A percentile compares a stretch with the other conserved stretches of the same genome.
Evolutionary conservation across 331 rosid genomes (phyloP).

Genomic region (Malus hybrid): DNA sequence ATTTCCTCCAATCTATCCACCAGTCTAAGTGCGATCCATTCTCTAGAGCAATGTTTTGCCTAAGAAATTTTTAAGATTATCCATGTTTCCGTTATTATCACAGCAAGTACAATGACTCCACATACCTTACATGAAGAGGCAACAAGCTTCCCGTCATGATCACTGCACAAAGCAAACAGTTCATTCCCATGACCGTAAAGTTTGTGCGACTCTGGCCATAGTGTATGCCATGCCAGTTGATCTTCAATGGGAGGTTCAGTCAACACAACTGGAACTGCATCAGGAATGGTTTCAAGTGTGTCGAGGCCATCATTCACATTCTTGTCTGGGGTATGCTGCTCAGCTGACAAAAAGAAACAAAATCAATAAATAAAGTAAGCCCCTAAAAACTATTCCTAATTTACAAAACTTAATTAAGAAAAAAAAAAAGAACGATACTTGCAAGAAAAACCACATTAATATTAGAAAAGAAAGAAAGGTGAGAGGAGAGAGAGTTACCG

Average conservation of each 20-base stretch:
- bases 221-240: slow-evolving; percentile 94
- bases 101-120: slow-evolving; percentile 1
- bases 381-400: neutral
- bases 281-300: slow-evolving; percentile 83
- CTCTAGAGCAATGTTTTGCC: neutral
- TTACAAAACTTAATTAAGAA: neutral
- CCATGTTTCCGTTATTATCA: neutral
- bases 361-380: neutral
- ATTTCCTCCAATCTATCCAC: neutral
- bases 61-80: neutral
- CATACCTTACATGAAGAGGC: slow-evolving; percentile 97
- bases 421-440: neutral
- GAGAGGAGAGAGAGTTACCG: slow-evolving; percentile 38
- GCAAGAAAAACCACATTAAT: neutral
- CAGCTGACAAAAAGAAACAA: slow-evolving; percentile 44
- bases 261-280: slow-evolving; percentile 80
- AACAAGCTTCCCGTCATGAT: slow-evolving; percentile 75
- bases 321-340: slow-evolving; percentile 33
- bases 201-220: slow-evolving; percentile 98
- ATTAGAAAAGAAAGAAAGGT: neutral
- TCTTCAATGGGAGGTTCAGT: slow-evolving; percentile 95
- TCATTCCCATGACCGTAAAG: slow-evolving; percentile 99
- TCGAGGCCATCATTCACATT: slow-evolving; percentile 56
- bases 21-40: neutral
- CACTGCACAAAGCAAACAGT: slow-evolving; percentile 78